phyloP scores from a whole-genome alignment of 441 rosid genomes.

The Populus hybrid region DNA sequence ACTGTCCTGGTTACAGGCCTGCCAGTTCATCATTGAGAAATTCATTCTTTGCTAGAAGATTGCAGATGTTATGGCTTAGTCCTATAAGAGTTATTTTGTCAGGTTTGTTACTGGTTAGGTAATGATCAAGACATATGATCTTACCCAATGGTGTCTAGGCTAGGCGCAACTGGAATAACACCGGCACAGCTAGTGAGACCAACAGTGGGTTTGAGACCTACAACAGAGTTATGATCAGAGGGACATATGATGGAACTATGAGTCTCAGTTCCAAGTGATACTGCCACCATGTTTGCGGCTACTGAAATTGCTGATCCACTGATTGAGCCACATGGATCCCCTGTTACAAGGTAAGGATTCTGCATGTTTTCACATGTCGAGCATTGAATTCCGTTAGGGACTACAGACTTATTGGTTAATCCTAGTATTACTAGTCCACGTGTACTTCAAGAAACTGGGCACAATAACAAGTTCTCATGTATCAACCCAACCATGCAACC shows the following conservation, averaged over 20 bases:
- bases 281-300: conserved; percentile 40
- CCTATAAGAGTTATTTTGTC: background rate
- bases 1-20: conserved; percentile 40
- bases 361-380: conserved; percentile 9
- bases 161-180: conserved; percentile 28
- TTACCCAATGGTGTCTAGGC: conserved; percentile 36
- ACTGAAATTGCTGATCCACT: conserved; percentile 44
- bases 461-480: background rate
- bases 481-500: background rate
- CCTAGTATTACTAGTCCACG: background rate
- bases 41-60: background rate
- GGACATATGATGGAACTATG: conserved; percentile 32
- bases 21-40: background rate
- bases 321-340: conserved; percentile 41
- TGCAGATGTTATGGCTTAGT: background rate
- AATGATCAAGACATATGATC: background rate
- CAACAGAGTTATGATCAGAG: conserved; percentile 35
- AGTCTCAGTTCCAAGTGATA: conserved; percentile 29
- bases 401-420: background rate
- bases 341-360: conserved; percentile 35
- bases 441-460: background rate
- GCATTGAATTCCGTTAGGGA: background rate
- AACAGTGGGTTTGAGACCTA: conserved; percentile 36
- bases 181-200: conserved; percentile 46
- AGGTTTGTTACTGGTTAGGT: background rate